Base-by-base conservation (phyloP, 202 grass and related monocot species). In the Saccharum hybrid region DNA sequence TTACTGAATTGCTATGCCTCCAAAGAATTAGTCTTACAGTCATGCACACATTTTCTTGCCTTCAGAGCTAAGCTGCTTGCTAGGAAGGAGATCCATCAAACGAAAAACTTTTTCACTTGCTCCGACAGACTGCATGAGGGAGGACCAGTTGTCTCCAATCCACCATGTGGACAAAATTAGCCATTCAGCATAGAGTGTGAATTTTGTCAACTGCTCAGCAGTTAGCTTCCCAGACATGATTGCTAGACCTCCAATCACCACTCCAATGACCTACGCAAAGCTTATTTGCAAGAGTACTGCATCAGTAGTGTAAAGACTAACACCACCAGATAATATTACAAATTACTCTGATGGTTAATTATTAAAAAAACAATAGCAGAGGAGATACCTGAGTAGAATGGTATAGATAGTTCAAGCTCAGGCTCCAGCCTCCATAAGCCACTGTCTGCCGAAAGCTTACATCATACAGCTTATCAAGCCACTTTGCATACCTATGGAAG, bases 121-220 rank as follows among this genome's bases (percentile, higher is more conserved):
- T 63, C 96, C 93, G 8, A 98, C 83, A 16, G 96, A 96, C 57
- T 96, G 96, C 96, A 96, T 98, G 64, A 98, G 68, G 68, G 91
- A 95, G 26, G 96, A 96, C 93, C 91, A 98, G 79, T 96, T 98
- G 82, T 98, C 96, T 81, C 93, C 96, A 80, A 98, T 93, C 91
- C 89, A 98, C 96, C 96, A 98, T 66, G 93, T 94, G 66, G 96
- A 98, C 75, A 93, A 91, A 81, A 98, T 98, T 80, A 98, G 64
- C 96, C 96, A 96, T 74, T 98, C 96, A 64, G 93, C 92, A 49
- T 98, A 98, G 8, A 98, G 66, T 85, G 91, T 94, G 79, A 98
- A 98, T 88, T 98, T 98, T 74, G 96, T 98, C 75, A 98, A 79
- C 85, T 98, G 91, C 76, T 98, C 96, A 66, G 96, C 93, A 75